A percentile compares a stretch with the other conserved stretches of the same genome.
Conservation (phyloP, 1,284 basidiomycete species). For the Cystobasidium pallidum region DNA sequence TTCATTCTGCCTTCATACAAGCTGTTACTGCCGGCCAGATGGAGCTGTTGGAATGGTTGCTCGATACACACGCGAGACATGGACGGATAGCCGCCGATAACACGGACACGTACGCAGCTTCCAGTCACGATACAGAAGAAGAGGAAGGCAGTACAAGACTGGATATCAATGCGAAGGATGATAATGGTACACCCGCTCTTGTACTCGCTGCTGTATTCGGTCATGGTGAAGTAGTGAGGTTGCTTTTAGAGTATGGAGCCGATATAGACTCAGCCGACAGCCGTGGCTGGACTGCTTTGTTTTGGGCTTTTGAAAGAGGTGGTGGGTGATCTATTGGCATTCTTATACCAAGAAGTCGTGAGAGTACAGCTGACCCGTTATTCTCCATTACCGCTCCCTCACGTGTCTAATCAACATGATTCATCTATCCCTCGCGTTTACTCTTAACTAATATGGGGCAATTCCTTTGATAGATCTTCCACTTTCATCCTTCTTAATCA, state of each 20-base stretch:
- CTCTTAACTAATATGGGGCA: no score
- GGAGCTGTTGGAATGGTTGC: conserved; percentile 53
- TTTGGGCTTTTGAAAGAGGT: conserved; percentile 26
- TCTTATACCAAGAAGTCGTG: no score
- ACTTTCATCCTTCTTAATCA: conserved; percentile 86
- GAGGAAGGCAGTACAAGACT: conserved; percentile 27
- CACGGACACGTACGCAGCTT: background rate
- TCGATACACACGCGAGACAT: conserved; percentile 27
- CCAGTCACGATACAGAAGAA: no score
- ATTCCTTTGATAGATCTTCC: conserved; percentile 79
- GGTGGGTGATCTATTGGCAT: background rate
- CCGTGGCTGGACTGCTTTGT: conserved; percentile 59
- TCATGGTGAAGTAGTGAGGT: conserved; percentile 76
- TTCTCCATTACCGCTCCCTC: no score
- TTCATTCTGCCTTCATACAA: conserved; percentile 47
- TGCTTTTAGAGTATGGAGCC: conserved; percentile 74
- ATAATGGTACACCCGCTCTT: conserved; percentile 51
- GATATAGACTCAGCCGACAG: conserved; percentile 68
- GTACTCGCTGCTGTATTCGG: conserved; percentile 49
- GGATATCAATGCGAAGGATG: conserved; percentile 49
- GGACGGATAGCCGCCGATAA: no score
- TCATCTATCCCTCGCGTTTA: no score
- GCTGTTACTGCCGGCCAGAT: conserved; percentile 48
- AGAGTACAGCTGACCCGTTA: no score
- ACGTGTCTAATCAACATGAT: background rate